These are phyloP conservation scores for Dendryphion nanum DNA, from an alignment of 2,329 filamentous ascomycete genomes.

Conservation along the genomic window DNA sequence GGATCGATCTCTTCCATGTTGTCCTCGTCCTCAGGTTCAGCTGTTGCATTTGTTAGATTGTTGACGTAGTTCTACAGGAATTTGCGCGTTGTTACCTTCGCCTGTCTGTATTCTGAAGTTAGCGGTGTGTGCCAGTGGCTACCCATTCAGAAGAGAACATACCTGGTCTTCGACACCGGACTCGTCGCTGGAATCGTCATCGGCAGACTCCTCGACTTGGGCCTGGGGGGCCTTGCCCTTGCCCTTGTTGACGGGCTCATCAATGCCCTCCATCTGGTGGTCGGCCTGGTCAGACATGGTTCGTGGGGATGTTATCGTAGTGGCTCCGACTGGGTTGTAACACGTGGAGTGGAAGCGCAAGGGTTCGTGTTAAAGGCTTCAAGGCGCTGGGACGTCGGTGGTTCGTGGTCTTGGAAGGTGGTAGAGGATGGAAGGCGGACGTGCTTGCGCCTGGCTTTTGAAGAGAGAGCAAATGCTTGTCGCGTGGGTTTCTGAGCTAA, in stretches of 20 bases:
- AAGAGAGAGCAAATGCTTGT: neutral
- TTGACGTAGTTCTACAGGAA: too few species aligned
- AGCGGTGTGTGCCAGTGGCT: constrained; percentile 19
- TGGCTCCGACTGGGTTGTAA: too few species aligned
- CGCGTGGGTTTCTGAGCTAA: neutral
- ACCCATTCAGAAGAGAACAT: constrained; percentile 28
- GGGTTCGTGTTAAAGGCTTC: too few species aligned
- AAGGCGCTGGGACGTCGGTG: too few species aligned
- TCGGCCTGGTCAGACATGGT: constrained; percentile 35
- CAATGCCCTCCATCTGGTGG: constrained; percentile 38
- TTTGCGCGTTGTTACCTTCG: constrained; percentile 38
- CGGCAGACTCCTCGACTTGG: constrained; percentile 68
- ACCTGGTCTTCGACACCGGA: constrained; percentile 62
- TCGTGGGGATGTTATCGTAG: too few species aligned
- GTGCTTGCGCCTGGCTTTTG: too few species aligned
- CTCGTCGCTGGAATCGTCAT: constrained; percentile 67
- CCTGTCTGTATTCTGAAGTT: constrained; percentile 24
- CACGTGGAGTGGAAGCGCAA: too few species aligned
- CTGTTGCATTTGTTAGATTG: constrained; percentile 35
- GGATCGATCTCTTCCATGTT: constrained; percentile 89
- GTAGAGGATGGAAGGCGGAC: too few species aligned
- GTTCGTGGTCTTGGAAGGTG: too few species aligned
- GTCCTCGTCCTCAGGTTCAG: constrained; percentile 68
- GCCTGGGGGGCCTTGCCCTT: constrained; percentile 76
- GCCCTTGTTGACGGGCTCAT: constrained; percentile 65